Conservation (phyloP, 192 early-diverging fungal genomes). For the Dissophora ornata region DNA sequence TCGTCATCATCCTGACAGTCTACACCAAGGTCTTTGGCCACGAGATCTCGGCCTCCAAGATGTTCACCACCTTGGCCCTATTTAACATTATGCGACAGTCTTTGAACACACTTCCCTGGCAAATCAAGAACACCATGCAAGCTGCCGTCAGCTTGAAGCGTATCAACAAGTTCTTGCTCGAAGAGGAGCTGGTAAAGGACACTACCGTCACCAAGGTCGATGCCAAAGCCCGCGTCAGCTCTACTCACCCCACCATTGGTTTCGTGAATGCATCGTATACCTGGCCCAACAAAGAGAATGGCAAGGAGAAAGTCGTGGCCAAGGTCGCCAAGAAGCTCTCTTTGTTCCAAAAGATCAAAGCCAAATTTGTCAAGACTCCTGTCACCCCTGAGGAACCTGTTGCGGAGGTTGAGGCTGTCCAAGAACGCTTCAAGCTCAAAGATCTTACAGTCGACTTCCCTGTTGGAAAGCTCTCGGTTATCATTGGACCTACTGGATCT, state of each 20-base stretch:
- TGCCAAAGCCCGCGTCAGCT: slow-evolving; percentile 59
- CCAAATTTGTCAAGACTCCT: slow-evolving; percentile 21
- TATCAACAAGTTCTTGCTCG: slow-evolving; percentile 79
- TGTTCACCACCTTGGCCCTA: slow-evolving; percentile 78
- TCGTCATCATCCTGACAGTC: slow-evolving; percentile 67
- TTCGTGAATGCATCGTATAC: slow-evolving; percentile 44
- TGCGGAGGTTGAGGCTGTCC: slow-evolving; percentile 17
- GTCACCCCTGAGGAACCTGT: slow-evolving; percentile 8
- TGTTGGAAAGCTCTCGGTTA: slow-evolving; percentile 74
- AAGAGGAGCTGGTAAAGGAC: slow-evolving; percentile 79
- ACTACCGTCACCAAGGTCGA: slow-evolving; percentile 37
- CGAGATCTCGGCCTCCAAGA: slow-evolving; percentile 69
- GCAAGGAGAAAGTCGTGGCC: background rate
- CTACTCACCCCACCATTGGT: slow-evolving; percentile 60
- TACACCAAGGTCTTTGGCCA: slow-evolving; percentile 72
- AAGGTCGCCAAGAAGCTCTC: slow-evolving; percentile 33
- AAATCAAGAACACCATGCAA: slow-evolving; percentile 68
- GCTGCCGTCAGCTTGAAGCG: slow-evolving; percentile 72
- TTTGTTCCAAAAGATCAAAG: slow-evolving; percentile 19
- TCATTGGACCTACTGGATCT: slow-evolving; percentile 89
- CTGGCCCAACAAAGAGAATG: slow-evolving; percentile 48
- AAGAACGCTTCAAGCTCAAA: slow-evolving; percentile 64
- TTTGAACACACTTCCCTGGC: slow-evolving; percentile 72
- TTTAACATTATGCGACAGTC: slow-evolving; percentile 77
- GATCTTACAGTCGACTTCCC: slow-evolving; percentile 79